Evolutionary conservation across 2,329 filamentous ascomycete species (phyloP).

Genomic region (Verticillium dahliae): DNA sequence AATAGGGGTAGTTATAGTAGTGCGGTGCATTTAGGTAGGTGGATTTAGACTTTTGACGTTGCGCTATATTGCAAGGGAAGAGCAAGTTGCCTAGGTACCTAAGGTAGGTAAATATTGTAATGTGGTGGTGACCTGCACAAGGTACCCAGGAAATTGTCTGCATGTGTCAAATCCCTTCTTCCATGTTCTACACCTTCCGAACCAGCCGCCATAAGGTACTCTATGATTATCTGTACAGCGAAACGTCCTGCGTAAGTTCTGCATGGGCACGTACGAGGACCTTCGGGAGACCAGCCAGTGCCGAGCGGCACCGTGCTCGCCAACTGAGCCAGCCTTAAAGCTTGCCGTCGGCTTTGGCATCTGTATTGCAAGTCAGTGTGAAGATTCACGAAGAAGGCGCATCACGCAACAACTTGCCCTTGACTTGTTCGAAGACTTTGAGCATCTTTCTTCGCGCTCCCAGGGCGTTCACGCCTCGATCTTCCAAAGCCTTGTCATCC

Average conservation of each 20-base stretch:
- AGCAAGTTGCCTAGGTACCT: too few relatives aligned
- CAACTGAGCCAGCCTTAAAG: conserved; percentile 33
- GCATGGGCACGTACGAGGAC: not conserved
- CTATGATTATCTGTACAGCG: not conserved
- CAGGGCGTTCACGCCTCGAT: conserved; percentile 87
- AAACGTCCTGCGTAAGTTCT: not conserved
- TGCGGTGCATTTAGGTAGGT: too few relatives aligned
- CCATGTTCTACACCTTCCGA: not conserved
- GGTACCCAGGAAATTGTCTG: too few relatives aligned
- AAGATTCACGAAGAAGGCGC: not conserved
- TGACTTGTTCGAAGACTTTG: conserved; percentile 98
- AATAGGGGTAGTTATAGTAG: too few relatives aligned
- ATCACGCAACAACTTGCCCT: conserved; percentile 42
- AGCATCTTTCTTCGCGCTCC: conserved; percentile 96
- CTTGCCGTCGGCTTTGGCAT: conserved; percentile 70
- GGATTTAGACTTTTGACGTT: too few relatives aligned
- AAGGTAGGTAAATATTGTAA: too few relatives aligned
- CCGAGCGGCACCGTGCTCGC: not conserved
- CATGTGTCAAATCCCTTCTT: not conserved
- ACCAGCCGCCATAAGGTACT: not conserved
- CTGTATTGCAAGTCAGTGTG: conserved; percentile 25
- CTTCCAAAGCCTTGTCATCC: conserved; percentile 88
- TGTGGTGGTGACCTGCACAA: too few relatives aligned
- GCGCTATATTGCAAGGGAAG: too few relatives aligned
- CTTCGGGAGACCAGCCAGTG: not conserved